Conservation (phyloP, 176 grass and related monocot genomes). For the Rhipidocladum racemiflorum region DNA sequence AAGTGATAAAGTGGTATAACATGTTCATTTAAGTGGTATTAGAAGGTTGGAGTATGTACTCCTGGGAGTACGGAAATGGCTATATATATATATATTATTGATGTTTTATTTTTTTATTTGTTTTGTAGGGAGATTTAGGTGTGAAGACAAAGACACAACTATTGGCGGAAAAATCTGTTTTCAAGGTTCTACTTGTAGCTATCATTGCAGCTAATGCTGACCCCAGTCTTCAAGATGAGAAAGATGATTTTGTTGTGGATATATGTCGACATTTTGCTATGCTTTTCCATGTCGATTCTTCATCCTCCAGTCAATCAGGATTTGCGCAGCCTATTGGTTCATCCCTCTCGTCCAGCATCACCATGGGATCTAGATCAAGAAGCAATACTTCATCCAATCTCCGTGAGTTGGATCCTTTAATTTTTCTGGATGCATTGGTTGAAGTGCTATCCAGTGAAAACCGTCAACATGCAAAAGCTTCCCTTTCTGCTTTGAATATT, state of each 20-base stretch:
- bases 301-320: slow-evolving; percentile 53
- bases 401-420: slow-evolving; percentile 83
- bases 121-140: slow-evolving; percentile 82
- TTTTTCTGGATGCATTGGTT: slow-evolving; percentile 93
- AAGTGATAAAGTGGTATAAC: too few species aligned
- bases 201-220: slow-evolving; percentile 76
- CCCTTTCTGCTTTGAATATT: slow-evolving; percentile 75
- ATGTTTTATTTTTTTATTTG: not conserved
- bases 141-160: slow-evolving; percentile 99
- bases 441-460: slow-evolving; percentile 93
- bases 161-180: slow-evolving; percentile 94
- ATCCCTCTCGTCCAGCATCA: slow-evolving; percentile 48
- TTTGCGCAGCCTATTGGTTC: slow-evolving; percentile 56
- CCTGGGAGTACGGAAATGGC: too few species aligned
- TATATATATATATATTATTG: too few species aligned
- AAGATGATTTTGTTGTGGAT: slow-evolving; percentile 83
- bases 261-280: slow-evolving; percentile 95
- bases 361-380: slow-evolving; percentile 63
- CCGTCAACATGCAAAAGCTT: slow-evolving; percentile 86
- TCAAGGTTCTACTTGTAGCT: slow-evolving; percentile 81
- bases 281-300: slow-evolving; percentile 86
- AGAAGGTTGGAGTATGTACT: too few species aligned
- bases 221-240: slow-evolving; percentile 66
- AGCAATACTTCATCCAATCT: slow-evolving; percentile 73
- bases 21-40: too few species aligned